phyloP scores from a whole-genome alignment of 371 early-diverging fungal genomes.

The Syncephalastrum contaminatum region DNA sequence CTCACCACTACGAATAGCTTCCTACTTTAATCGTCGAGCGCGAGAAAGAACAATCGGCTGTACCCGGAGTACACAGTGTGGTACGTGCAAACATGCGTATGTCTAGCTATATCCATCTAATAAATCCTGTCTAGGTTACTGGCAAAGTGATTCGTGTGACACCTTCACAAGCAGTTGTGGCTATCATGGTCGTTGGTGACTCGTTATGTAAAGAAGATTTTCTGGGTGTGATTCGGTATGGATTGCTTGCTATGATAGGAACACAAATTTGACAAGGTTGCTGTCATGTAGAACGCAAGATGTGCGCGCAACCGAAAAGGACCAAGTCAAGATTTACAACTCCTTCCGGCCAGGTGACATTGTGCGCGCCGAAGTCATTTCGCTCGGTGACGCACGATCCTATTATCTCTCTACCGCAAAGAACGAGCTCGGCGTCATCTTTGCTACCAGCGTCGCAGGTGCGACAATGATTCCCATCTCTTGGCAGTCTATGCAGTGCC shows the following conservation, averaged over 20 bases:
- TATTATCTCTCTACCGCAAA: constrained; percentile 90
- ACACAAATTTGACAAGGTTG: not conserved
- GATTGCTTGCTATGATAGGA: not conserved
- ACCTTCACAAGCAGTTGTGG: constrained; percentile 80
- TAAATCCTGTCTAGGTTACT: constrained; percentile 46
- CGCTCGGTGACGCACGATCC: constrained; percentile 89
- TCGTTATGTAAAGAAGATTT: constrained; percentile 89
- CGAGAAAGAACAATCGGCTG: constrained; percentile 68
- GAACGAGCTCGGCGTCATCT: constrained; percentile 94
- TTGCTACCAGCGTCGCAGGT: constrained; percentile 86
- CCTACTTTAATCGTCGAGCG: constrained; percentile 48
- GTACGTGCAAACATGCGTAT: constrained; percentile 41
- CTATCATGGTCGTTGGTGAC: constrained; percentile 86
- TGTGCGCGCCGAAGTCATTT: constrained; percentile 83
- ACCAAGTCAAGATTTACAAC: constrained; percentile 87
- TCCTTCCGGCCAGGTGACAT: constrained; percentile 97
- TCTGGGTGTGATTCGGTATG: constrained; percentile 83
- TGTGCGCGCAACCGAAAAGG: constrained; percentile 92
- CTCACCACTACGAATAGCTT: constrained; percentile 45
- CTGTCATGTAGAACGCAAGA: constrained; percentile 72
- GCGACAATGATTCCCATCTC: constrained; percentile 93
- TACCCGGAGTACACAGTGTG: constrained; percentile 83
- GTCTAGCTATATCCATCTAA: not conserved
- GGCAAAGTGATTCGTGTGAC: constrained; percentile 87
- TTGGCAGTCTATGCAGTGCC: constrained; percentile 98